These are phyloP conservation scores for Elongisporangium anandrum DNA, from an alignment of 352 stramenopile genomes.

Conservation along the genomic window DNA sequence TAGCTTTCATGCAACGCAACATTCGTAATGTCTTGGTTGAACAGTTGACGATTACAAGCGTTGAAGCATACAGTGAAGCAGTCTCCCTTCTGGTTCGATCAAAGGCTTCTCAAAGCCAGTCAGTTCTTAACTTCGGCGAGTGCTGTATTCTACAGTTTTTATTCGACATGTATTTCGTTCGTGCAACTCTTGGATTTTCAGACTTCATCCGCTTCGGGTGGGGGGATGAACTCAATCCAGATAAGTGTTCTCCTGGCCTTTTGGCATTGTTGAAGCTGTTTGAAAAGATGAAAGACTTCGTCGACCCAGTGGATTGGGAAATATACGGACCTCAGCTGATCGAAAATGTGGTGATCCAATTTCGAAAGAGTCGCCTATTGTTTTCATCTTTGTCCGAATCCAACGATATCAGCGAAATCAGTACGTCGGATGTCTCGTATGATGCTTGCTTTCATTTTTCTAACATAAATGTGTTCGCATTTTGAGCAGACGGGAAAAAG, in stretches of 20 bases:
- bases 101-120: slow-evolving; percentile 38
- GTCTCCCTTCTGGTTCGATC: slow-evolving; percentile 55
- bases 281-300: slow-evolving; percentile 75
- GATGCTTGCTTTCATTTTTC: not conserved
- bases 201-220: slow-evolving; percentile 87
- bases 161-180: slow-evolving; percentile 89
- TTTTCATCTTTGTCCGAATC: slow-evolving; percentile 82
- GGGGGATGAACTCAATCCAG: slow-evolving; percentile 71
- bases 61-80: slow-evolving; percentile 62
- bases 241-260: slow-evolving; percentile 47
- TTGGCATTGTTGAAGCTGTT: slow-evolving; percentile 59
- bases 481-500: slow-evolving; percentile 57
- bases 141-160: slow-evolving; percentile 83
- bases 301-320: slow-evolving; percentile 87
- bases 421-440: slow-evolving; percentile 28
- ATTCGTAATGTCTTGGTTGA: slow-evolving; percentile 72
- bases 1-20: slow-evolving; percentile 53
- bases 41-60: slow-evolving; percentile 72
- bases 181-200: slow-evolving; percentile 75
- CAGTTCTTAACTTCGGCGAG: slow-evolving; percentile 78
- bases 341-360: slow-evolving; percentile 84
- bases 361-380: slow-evolving; percentile 78
- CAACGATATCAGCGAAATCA: slow-evolving; percentile 83
- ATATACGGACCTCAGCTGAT: slow-evolving; percentile 84
- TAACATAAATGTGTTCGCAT: slow-evolving; percentile 9